These are phyloP conservation scores for Chrysopogon serrulatus DNA, from an alignment of 176 grass and related monocot genomes.

Conservation along the genomic window DNA sequence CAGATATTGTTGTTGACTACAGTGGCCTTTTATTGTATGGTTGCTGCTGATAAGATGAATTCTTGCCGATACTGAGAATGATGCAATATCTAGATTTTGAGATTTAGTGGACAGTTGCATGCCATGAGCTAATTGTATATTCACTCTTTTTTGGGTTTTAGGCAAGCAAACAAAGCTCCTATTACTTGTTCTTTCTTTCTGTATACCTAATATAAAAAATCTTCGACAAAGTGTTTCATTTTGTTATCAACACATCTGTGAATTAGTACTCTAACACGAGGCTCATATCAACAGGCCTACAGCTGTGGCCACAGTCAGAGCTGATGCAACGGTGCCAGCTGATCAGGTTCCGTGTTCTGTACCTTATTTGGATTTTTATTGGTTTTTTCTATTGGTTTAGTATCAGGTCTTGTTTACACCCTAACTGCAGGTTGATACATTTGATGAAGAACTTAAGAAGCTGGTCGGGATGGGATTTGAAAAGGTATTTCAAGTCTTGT, in stretches of 20 bases:
- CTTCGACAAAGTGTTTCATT: neutral
- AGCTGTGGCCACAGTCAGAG: slow-evolving; percentile 41
- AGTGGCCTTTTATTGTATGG: neutral
- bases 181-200: neutral
- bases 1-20: neutral
- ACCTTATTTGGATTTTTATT: neutral
- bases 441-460: slow-evolving; percentile 96
- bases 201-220: neutral
- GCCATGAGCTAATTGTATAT: neutral
- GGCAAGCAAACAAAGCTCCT: neutral
- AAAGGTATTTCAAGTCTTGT: slow-evolving; percentile 53
- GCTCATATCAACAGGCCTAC: slow-evolving; percentile 44
- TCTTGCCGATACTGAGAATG: neutral
- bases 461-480: slow-evolving; percentile 92
- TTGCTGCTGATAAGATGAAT: neutral
- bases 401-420: neutral
- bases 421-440: slow-evolving; percentile 71
- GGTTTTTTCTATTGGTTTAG: slow-evolving; percentile 9
- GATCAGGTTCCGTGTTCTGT: slow-evolving; percentile 47
- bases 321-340: slow-evolving; percentile 45
- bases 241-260: neutral
- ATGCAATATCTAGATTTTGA: neutral
- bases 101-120: neutral
- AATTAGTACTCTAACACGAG: neutral
- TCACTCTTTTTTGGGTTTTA: too few relatives aligned